Conservation (phyloP, 1,284 basidiomycete species). For the Tilletia setariae region DNA sequence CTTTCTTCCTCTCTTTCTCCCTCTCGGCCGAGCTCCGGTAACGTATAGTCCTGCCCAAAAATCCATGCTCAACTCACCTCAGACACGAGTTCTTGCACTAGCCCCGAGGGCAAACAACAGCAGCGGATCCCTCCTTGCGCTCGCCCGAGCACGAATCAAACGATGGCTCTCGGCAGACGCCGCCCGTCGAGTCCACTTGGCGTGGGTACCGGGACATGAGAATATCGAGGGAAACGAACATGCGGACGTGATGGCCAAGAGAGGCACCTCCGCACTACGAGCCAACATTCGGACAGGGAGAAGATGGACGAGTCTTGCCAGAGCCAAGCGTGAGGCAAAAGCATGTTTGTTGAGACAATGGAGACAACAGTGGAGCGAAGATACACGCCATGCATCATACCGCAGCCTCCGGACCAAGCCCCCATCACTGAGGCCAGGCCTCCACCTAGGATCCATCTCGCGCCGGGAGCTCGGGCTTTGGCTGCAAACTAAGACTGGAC, state of each 20-base stretch:
- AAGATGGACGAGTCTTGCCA: neutral
- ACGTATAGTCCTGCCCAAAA: too few relatives aligned
- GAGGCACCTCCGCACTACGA: neutral
- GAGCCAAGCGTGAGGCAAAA: neutral
- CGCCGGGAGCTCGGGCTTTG: neutral
- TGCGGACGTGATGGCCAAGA: neutral
- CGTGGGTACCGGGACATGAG: neutral
- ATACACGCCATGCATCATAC: neutral
- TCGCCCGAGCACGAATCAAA: neutral
- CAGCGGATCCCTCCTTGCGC: neutral
- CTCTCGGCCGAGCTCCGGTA: too few relatives aligned
- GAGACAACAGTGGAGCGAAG: neutral
- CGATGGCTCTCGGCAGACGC: neutral
- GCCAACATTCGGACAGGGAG: neutral
- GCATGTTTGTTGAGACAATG: neutral
- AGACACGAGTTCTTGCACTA: too few relatives aligned
- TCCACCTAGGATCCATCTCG: neutral
- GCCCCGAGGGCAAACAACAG: too few relatives aligned
- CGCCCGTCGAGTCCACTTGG: neutral
- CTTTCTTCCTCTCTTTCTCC: too few relatives aligned
- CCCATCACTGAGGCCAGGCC: neutral
- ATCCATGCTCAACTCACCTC: too few relatives aligned
- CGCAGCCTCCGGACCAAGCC: neutral
- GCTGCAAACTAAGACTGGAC: constrained; percentile 5
- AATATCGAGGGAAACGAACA: neutral